Conservation (phyloP, 2,329 filamentous ascomycete species). For the Aureobasidium pullulans region DNA sequence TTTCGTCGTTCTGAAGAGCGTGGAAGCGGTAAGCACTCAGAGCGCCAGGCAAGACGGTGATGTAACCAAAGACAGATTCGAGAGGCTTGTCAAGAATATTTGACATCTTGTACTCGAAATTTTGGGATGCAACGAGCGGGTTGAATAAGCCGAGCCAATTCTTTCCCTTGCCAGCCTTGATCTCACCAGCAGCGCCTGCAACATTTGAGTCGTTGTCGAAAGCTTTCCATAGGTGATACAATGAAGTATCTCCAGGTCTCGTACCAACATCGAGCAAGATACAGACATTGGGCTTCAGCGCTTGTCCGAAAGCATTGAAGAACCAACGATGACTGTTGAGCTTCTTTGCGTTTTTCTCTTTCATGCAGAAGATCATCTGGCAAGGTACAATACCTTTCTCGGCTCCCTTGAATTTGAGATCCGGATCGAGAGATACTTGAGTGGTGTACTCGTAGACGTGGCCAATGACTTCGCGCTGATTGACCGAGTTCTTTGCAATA, state of each 20-base stretch:
- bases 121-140: constrained; percentile 90
- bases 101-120: constrained; percentile 99
- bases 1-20: constrained; percentile 92
- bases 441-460: constrained; percentile 99
- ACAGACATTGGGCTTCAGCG: constrained; percentile 91
- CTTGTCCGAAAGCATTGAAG: constrained; percentile 93
- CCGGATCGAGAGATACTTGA: constrained; percentile 89
- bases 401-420: constrained; percentile 96
- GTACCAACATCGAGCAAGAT: constrained; percentile 96
- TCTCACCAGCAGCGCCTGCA: constrained; percentile 92
- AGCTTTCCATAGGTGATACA: constrained; percentile 99
- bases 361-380: constrained; percentile 97
- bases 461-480: constrained; percentile 87
- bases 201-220: constrained; percentile 98
- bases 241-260: constrained; percentile 74
- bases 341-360: constrained; percentile 96
- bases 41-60: constrained; percentile 91
- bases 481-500: constrained; percentile 97
- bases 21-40: constrained; percentile 94
- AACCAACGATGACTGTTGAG: constrained; percentile 98
- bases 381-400: constrained; percentile 98
- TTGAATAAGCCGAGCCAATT: constrained; percentile 79
- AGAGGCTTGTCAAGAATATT: constrained; percentile 97
- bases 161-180: constrained; percentile 92
- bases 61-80: constrained; percentile 96